phyloP scores from a whole-genome alignment of 306 rosid species.

The Adenanthera pavonina region DNA sequence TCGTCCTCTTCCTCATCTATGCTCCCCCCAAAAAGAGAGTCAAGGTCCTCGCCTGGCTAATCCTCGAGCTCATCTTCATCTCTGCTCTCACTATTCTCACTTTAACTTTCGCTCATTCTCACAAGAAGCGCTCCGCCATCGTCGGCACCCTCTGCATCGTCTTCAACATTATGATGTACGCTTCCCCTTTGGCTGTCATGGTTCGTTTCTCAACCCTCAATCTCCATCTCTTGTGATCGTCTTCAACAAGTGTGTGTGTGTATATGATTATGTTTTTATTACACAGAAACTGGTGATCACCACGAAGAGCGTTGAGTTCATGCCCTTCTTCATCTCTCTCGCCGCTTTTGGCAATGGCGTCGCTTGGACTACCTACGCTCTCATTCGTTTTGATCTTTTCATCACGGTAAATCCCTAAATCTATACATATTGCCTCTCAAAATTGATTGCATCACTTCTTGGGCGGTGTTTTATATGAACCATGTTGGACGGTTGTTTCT shows the following conservation, averaged over 20 bases:
- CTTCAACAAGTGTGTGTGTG: neutral
- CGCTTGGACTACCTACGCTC: constrained; percentile 83
- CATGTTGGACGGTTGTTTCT: neutral
- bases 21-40: constrained; percentile 57
- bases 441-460: neutral
- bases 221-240: neutral
- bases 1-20: constrained; percentile 61
- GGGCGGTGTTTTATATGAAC: too few relatives aligned
- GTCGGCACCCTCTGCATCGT: constrained; percentile 68
- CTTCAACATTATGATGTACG: constrained; percentile 79
- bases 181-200: constrained; percentile 74
- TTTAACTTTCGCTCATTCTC: constrained; percentile 47
- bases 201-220: constrained; percentile 29
- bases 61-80: constrained; percentile 56
- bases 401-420: constrained; percentile 42
- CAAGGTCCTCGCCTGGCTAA: constrained; percentile 41
- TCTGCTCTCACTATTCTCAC: constrained; percentile 43
- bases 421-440: neutral
- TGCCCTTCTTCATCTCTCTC: constrained; percentile 81
- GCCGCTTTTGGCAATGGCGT: constrained; percentile 76
- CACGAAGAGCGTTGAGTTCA: constrained; percentile 88
- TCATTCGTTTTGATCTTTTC: constrained; percentile 74
- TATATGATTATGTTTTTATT: neutral
- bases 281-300: constrained; percentile 81
- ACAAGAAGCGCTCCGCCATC: constrained; percentile 52